phyloP scores from a whole-genome alignment of 305 asterid genomes.

The Solanum hybrid region DNA sequence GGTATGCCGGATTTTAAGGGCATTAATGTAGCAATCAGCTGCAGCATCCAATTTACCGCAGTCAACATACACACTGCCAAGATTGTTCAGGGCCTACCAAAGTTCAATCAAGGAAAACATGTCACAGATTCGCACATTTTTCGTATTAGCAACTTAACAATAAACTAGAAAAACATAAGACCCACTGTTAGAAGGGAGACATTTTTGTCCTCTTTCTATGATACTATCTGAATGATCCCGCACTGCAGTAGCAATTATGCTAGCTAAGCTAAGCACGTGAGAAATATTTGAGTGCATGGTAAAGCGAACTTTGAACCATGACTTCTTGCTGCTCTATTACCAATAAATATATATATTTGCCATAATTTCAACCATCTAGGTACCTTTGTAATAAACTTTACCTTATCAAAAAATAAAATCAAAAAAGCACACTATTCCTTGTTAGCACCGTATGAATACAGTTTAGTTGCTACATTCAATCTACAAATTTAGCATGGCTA shows the following conservation, averaged over 20 bases:
- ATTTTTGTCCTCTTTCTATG: neutral
- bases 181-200: neutral
- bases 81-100: conserved; percentile 84
- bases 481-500: neutral
- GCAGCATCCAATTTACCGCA: conserved; percentile 81
- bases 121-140: neutral
- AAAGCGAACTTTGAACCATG: neutral
- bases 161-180: neutral
- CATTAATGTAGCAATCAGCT: conserved; percentile 90
- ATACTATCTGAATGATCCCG: neutral
- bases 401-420: neutral
- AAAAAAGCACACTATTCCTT: neutral
- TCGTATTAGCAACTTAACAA: neutral
- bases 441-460: neutral
- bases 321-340: neutral
- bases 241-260: neutral
- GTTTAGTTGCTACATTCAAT: neutral
- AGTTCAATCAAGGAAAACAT: neutral
- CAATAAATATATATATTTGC: neutral
- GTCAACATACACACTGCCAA: conserved; percentile 90
- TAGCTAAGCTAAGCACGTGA: neutral
- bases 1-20: conserved; percentile 84
- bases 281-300: neutral
- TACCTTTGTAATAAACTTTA: neutral
- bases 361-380: neutral